Evolutionary conservation across 108 stramenopile species (phyloP).

Genomic region (Nitzschia putrida): DNA sequence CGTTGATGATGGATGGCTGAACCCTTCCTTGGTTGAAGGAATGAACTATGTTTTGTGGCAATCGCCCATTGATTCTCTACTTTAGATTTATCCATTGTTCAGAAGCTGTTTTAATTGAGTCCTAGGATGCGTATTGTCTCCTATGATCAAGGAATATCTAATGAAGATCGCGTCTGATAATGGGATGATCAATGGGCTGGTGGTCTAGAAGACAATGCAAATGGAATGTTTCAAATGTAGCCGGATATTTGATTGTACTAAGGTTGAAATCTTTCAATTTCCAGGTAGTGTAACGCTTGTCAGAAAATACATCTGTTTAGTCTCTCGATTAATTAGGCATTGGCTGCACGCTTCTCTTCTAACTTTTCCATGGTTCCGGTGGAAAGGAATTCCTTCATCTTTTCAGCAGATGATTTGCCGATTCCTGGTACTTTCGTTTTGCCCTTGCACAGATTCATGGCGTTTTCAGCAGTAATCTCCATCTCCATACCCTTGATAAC

Average conservation of each 20-base stretch:
- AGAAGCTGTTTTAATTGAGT: slow-evolving; percentile 24
- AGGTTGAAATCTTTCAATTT: background rate
- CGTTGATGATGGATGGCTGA: too few relatives aligned
- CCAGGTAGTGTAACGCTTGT: background rate
- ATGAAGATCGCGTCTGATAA: background rate
- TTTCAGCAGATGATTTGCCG: slow-evolving; percentile 68
- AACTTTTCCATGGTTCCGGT: slow-evolving; percentile 79
- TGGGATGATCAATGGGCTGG: background rate
- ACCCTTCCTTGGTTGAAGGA: too few relatives aligned
- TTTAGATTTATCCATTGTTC: too few relatives aligned
- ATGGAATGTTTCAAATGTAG: background rate
- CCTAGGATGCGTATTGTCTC: slow-evolving; percentile 90
- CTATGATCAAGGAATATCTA: slow-evolving; percentile 15
- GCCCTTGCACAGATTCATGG: slow-evolving; percentile 69
- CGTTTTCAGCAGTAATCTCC: slow-evolving; percentile 75
- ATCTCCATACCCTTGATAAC: slow-evolving; percentile 57
- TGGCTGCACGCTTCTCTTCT: slow-evolving; percentile 62
- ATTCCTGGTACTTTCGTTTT: slow-evolving; percentile 77
- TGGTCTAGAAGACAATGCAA: background rate
- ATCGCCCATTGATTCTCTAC: too few relatives aligned
- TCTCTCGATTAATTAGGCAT: background rate
- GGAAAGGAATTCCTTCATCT: slow-evolving; percentile 65
- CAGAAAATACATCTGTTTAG: background rate
- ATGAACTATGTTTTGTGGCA: too few relatives aligned
- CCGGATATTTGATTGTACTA: background rate